Percentiles rank a stretch among this genome's conserved stretches.
phyloP scores from a whole-genome alignment of 148 eudicot species.

The Rhododendron ovatum region DNA sequence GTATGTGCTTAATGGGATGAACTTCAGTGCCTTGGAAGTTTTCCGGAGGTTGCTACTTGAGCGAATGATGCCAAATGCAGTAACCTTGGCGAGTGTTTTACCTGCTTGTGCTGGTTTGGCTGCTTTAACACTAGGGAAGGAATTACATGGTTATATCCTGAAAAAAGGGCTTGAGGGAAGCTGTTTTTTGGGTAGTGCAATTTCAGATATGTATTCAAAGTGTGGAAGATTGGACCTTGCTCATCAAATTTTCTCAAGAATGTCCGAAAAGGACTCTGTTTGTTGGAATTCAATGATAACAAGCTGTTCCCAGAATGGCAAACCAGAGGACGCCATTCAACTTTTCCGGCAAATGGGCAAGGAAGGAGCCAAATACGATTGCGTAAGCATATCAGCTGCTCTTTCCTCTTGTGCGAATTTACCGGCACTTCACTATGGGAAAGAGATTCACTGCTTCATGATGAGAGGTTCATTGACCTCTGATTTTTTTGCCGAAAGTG shows the following conservation, averaged over 20 bases:
- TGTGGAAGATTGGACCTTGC: slow-evolving; percentile 4
- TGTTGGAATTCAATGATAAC: not conserved
- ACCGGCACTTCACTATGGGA: not conserved
- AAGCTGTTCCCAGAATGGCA: not conserved
- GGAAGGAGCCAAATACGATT: not conserved
- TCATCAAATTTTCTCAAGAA: not conserved
- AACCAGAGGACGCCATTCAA: not conserved
- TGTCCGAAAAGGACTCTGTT: not conserved
- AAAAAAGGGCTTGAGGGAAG: not conserved
- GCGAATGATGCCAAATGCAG: not conserved
- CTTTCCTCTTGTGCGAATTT: not conserved
- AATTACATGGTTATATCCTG: not conserved
- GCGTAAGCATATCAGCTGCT: not conserved
- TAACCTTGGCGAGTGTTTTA: not conserved
- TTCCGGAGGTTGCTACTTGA: not conserved
- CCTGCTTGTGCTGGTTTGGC: not conserved
- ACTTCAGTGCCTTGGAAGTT: not conserved
- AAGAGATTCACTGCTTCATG: not conserved
- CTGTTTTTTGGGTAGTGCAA: not conserved
- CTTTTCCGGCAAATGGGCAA: slow-evolving; percentile 1
- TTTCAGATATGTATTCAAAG: not conserved
- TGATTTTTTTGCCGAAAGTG: not conserved
- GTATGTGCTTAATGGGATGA: not conserved
- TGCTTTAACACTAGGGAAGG: not conserved
- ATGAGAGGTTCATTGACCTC: not conserved